A percentile compares a stretch with the other conserved stretches of the same genome.
Evolutionary conservation across 2,329 filamentous ascomycete species (phyloP).

Genomic region (Pseudogymnoascus sp.): DNA sequence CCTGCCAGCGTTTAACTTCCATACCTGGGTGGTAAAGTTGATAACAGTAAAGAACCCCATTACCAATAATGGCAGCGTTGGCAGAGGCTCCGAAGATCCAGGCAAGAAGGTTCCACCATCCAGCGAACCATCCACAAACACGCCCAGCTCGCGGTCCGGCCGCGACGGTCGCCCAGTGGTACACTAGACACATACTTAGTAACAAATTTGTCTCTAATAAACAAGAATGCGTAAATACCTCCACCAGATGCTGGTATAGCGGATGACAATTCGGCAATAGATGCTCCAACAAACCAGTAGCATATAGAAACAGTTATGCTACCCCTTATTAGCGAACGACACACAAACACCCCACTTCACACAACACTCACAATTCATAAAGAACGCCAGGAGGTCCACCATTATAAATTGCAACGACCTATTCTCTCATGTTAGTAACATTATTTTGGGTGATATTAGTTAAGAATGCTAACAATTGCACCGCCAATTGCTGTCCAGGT

Average conservation of each 20-base stretch:
- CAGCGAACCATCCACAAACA: constrained; percentile 41
- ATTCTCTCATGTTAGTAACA: background rate
- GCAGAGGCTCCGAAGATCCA: constrained; percentile 38
- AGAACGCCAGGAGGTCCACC: constrained; percentile 54
- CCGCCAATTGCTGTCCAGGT: constrained; percentile 39
- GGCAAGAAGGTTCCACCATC: constrained; percentile 44
- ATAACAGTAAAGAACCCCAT: constrained; percentile 41
- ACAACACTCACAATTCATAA: constrained; percentile 44
- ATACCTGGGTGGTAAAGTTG: constrained; percentile 40
- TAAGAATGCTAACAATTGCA: constrained; percentile 32
- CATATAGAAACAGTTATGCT: constrained; percentile 40
- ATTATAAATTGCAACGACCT: constrained; percentile 44
- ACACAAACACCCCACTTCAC: constrained; percentile 32
- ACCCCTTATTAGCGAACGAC: constrained; percentile 36
- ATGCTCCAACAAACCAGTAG: constrained; percentile 43
- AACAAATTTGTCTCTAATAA: background rate
- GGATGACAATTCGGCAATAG: constrained; percentile 42
- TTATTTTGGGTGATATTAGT: background rate
- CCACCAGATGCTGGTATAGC: constrained; percentile 35
- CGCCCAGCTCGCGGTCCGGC: constrained; percentile 39
- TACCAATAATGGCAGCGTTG: constrained; percentile 33
- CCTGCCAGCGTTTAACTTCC: constrained; percentile 40
- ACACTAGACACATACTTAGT: constrained; percentile 29
- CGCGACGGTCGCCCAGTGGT: constrained; percentile 46
- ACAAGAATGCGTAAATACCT: constrained; percentile 14